Evolutionary conservation across 352 stramenopile species (phyloP).

Genomic region (Pythium myriotylum): DNA sequence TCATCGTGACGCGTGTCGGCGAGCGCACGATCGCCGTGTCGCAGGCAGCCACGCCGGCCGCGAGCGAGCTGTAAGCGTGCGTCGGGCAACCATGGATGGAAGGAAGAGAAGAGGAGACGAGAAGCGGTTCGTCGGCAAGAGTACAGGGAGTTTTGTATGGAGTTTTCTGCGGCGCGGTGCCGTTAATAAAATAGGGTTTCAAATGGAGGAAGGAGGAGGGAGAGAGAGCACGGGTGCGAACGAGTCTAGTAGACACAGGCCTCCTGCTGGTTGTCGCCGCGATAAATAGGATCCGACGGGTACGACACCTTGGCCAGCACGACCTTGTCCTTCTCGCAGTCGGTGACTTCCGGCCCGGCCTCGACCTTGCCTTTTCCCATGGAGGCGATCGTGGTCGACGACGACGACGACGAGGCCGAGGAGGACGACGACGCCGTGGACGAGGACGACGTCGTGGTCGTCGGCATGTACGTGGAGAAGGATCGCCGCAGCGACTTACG

Average conservation of each 20-base stretch:
- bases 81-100: too few species aligned
- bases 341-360: conserved; percentile 31
- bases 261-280: conserved; percentile 32
- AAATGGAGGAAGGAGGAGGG: neutral
- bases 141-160: neutral
- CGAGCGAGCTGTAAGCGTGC: conserved; percentile 16
- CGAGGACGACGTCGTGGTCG: conserved; percentile 30
- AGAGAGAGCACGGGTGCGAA: neutral
- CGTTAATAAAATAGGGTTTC: conserved; percentile 14
- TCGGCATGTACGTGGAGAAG: conserved; percentile 57
- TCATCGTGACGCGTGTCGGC: conserved; percentile 63
- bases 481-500: conserved; percentile 65
- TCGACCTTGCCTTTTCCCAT: conserved; percentile 40
- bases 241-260: conserved; percentile 13
- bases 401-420: conserved; percentile 38
- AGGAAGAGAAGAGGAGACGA: too few species aligned
- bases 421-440: conserved; percentile 33
- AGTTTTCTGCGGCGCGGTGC: neutral
- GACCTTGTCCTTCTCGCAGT: conserved; percentile 72
- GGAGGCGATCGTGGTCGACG: conserved; percentile 35
- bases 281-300: conserved; percentile 27
- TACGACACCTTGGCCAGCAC: conserved; percentile 48
- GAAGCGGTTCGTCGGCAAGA: too few species aligned
- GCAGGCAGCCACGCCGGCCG: conserved; percentile 26
- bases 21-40: conserved; percentile 72